Evolutionary conservation across 2,329 filamentous ascomycete genomes (phyloP).

Genomic region (Colletotrichum agaves): DNA sequence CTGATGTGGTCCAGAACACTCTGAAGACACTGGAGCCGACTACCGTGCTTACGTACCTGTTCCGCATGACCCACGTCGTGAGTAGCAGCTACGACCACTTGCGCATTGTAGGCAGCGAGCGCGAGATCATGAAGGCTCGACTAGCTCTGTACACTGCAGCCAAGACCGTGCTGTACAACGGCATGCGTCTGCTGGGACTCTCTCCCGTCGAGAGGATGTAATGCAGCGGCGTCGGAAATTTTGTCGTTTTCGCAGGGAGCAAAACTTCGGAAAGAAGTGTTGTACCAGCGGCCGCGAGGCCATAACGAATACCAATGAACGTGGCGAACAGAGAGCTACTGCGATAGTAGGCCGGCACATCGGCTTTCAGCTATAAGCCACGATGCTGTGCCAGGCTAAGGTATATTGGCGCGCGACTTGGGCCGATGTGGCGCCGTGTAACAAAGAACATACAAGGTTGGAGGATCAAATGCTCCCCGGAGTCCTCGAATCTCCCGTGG

Average conservation of each 20-base stretch:
- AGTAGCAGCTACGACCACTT: conserved; percentile 86
- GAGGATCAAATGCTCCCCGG: conserved; percentile 19
- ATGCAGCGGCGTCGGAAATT: not conserved
- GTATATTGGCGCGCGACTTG: not conserved
- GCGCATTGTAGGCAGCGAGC: conserved; percentile 83
- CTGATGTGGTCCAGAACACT: conserved; percentile 85
- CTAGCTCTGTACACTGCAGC: conserved; percentile 83
- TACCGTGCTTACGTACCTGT: conserved; percentile 70
- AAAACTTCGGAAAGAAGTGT: not conserved
- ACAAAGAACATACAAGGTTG: conserved; percentile 16
- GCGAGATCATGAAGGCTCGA: conserved; percentile 75
- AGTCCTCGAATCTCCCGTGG: conserved; percentile 26
- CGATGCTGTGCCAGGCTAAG: conserved; percentile 1
- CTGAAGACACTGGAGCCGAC: conserved; percentile 84
- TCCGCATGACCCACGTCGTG: conserved; percentile 86
- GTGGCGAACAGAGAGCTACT: conserved; percentile 4
- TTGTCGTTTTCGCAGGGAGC: not conserved
- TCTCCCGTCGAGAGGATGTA: conserved; percentile 71
- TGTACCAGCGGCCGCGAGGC: not conserved
- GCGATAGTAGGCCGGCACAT: conserved; percentile 10
- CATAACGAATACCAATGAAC: not conserved
- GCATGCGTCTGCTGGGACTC: conserved; percentile 84
- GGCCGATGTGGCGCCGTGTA: conserved; percentile 20
- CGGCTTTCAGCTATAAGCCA: conserved; percentile 19
- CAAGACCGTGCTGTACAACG: conserved; percentile 80